A percentile compares a stretch with the other conserved stretches of the same genome.
Evolutionary conservation across 2,329 filamentous ascomycete species (phyloP).

Genomic region (Exophiala spinifera): DNA sequence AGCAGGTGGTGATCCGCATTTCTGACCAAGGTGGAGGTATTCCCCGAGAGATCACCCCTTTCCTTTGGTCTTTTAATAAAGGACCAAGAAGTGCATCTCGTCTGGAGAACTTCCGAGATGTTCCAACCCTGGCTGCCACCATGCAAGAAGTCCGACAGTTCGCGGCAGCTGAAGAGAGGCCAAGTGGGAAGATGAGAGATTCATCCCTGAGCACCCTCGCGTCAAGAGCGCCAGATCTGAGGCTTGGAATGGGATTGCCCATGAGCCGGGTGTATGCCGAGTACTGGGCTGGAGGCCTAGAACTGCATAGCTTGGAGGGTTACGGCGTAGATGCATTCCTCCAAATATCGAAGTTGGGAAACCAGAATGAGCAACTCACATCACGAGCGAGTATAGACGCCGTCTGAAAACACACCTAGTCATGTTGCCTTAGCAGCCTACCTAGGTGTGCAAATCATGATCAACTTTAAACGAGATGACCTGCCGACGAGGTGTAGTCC

Average conservation of each 20-base stretch:
- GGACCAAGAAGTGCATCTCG: conserved; percentile 74
- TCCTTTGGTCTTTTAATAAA: conserved; percentile 96
- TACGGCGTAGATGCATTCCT: conserved; percentile 95
- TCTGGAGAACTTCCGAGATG: conserved; percentile 78
- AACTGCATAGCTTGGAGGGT: conserved; percentile 88
- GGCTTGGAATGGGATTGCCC: conserved; percentile 87
- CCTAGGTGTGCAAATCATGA: neutral
- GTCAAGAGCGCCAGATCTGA: conserved; percentile 77
- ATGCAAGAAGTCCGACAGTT: conserved; percentile 65
- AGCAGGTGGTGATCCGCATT: conserved; percentile 94
- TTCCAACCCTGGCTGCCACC: conserved; percentile 89
- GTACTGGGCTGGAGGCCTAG: conserved; percentile 92
- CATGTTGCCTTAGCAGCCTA: too few species aligned
- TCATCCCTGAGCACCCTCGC: conserved; percentile 77
- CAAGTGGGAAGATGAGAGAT: conserved; percentile 41
- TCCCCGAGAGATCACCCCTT: conserved; percentile 75
- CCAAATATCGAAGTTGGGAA: conserved; percentile 92
- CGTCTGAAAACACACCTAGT: conserved; percentile 51
- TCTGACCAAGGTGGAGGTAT: conserved; percentile 95
- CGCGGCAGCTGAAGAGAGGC: conserved; percentile 11
- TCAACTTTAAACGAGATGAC: neutral
- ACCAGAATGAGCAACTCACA: conserved; percentile 93
- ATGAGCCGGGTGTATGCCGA: conserved; percentile 94
- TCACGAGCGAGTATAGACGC: conserved; percentile 75
- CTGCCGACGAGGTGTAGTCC: too few species aligned